Conservation (phyloP, 352 stramenopile genomes). For the Phytopythium oedochilum region DNA sequence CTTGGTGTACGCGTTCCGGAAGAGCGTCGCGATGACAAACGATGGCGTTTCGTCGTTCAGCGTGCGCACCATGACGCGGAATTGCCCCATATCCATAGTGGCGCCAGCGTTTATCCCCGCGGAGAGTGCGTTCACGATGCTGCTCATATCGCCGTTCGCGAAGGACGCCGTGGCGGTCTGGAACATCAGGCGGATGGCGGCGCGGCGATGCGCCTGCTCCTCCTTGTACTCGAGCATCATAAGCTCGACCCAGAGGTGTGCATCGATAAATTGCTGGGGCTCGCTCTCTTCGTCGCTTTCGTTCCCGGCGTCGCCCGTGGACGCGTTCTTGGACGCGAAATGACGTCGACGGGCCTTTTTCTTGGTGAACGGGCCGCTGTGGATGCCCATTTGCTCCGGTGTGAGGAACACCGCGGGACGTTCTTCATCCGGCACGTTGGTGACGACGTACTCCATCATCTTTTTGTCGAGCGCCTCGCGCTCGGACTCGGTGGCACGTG, state of each 20-base stretch:
- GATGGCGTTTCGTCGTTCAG: slow-evolving; percentile 74
- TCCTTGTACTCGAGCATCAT: slow-evolving; percentile 91
- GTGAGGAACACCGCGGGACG: slow-evolving; percentile 40
- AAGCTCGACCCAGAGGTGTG: slow-evolving; percentile 75
- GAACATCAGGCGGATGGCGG: slow-evolving; percentile 91
- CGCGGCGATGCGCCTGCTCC: slow-evolving; percentile 87
- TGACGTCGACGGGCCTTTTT: slow-evolving; percentile 2
- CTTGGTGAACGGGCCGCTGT: slow-evolving; percentile 6
- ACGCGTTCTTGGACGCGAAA: background rate
- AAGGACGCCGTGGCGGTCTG: slow-evolving; percentile 65
- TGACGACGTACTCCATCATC: slow-evolving; percentile 58
- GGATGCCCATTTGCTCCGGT: slow-evolving; percentile 8
- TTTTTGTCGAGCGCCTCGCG: slow-evolving; percentile 54
- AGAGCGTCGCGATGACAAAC: slow-evolving; percentile 57
- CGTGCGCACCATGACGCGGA: slow-evolving; percentile 81
- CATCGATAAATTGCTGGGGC: slow-evolving; percentile 56
- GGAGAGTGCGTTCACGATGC: slow-evolving; percentile 4
- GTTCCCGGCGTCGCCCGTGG: slow-evolving; percentile 1
- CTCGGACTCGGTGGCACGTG: slow-evolving; percentile 63
- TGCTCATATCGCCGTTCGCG: slow-evolving; percentile 16
- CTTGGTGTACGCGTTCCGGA: slow-evolving; percentile 50
- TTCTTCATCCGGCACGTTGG: slow-evolving; percentile 57
- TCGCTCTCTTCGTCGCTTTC: slow-evolving; percentile 9
- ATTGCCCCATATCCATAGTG: slow-evolving; percentile 90
- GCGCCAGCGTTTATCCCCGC: slow-evolving; percentile 17